Percentiles rank a stretch among this genome's conserved stretches.
Conservation (phyloP, 1,139 yeast genomes). For the Kazachstania sp. region DNA sequence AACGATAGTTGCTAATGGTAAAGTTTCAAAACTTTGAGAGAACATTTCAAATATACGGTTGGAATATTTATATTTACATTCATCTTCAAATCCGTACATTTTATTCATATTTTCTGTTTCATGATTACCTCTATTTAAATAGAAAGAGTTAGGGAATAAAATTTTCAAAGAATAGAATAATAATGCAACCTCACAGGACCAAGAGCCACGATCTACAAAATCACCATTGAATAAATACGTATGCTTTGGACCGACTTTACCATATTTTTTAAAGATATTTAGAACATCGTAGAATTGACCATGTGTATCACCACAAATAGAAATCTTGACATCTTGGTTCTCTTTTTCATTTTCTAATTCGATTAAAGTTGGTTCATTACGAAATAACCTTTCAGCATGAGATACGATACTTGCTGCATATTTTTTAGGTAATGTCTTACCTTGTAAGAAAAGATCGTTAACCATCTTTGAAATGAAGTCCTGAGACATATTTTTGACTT, state of each 20-base stretch:
- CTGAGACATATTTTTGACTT: slow-evolving; percentile 32
- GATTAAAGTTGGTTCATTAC: slow-evolving; percentile 62
- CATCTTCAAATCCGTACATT: slow-evolving; percentile 94
- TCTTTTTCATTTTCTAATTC: slow-evolving; percentile 43
- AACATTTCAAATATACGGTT: slow-evolving; percentile 79
- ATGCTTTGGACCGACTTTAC: slow-evolving; percentile 55
- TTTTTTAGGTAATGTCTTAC: slow-evolving; percentile 66
- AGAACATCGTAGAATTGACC: slow-evolving; percentile 91
- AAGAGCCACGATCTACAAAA: slow-evolving; percentile 95
- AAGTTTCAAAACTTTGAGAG: slow-evolving; percentile 74
- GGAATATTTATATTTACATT: slow-evolving; percentile 82
- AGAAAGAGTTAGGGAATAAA: slow-evolving; percentile 63
- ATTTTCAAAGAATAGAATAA: slow-evolving; percentile 71
- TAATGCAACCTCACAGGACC: slow-evolving; percentile 96
- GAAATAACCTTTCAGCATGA: slow-evolving; percentile 59
- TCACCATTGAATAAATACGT: slow-evolving; percentile 89
- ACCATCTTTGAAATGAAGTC: slow-evolving; percentile 61
- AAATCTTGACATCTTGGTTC: slow-evolving; percentile 38
- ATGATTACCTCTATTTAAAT: slow-evolving; percentile 88
- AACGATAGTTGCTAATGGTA: slow-evolving; percentile 80
- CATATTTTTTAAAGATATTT: slow-evolving; percentile 67
- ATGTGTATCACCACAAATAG: slow-evolving; percentile 96
- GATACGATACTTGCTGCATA: slow-evolving; percentile 79
- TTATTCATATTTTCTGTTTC: slow-evolving; percentile 96
- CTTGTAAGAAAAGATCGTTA: slow-evolving; percentile 53